Evolutionary conservation across 2,329 filamentous ascomycete species (phyloP).

Genomic region (Cordyceps pruinosa): DNA sequence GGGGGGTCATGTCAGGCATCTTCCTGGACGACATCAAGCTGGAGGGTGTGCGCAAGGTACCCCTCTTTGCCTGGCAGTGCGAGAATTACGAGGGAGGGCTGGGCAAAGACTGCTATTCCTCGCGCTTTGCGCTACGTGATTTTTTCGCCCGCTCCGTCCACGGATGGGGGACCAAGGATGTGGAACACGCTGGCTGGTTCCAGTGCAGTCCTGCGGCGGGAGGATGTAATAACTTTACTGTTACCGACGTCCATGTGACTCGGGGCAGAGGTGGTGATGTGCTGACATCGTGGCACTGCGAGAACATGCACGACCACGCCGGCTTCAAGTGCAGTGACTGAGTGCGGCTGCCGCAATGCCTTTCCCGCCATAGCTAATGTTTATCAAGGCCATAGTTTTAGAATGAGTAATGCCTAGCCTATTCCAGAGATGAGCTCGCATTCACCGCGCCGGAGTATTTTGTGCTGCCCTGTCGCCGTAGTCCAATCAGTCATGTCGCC

Average conservation of each 20-base stretch:
- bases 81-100: conserved; percentile 28
- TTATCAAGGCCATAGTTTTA: no score
- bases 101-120: conserved; percentile 29
- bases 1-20: conserved; percentile 33
- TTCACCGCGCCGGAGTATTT: not conserved
- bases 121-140: conserved; percentile 24
- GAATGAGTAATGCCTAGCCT: no score
- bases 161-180: conserved; percentile 23
- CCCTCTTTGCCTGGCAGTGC: conserved; percentile 30
- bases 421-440: no score
- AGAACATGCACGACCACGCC: conserved; percentile 8
- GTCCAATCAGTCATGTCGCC: not conserved
- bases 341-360: no score
- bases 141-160: conserved; percentile 22
- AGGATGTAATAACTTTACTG: conserved; percentile 25
- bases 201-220: conserved; percentile 26
- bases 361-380: no score
- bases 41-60: conserved; percentile 21
- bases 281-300: conserved; percentile 14
- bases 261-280: conserved; percentile 12
- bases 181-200: conserved; percentile 22
- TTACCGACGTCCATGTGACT: conserved; percentile 20
- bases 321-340: conserved; percentile 8
- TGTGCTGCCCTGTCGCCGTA: not conserved
- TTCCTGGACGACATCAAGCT: conserved; percentile 25